These are phyloP conservation scores for Collybia sordida DNA, from an alignment of 768 basidiomycete genomes.

Conservation along the genomic window DNA sequence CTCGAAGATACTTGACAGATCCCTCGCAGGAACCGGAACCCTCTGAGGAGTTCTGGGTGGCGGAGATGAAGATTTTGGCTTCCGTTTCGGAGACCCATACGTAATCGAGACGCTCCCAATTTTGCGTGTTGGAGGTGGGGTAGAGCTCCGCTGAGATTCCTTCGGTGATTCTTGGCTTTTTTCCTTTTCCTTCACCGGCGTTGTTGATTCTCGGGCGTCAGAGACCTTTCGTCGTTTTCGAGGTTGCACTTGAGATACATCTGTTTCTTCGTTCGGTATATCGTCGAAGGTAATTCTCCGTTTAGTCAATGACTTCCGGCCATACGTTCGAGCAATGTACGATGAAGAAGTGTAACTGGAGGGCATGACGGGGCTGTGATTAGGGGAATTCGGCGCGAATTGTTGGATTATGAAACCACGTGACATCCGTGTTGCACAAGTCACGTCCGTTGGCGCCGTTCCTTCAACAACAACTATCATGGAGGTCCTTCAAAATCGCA, in stretches of 20 bases:
- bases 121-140: constrained; percentile 6
- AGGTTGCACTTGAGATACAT: not conserved
- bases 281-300: constrained; percentile 15
- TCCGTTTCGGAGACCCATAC: constrained; percentile 20
- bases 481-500: constrained; percentile 55
- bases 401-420: constrained; percentile 22
- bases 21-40: constrained; percentile 29
- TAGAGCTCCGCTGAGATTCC: constrained; percentile 9
- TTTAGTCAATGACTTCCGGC: constrained; percentile 27
- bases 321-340: constrained; percentile 34
- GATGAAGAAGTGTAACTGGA: constrained; percentile 10
- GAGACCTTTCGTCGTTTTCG: constrained; percentile 28
- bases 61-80: constrained; percentile 7
- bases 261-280: not conserved
- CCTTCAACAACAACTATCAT: constrained; percentile 28
- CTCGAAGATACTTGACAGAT: constrained; percentile 48
- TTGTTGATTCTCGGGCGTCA: constrained; percentile 2
- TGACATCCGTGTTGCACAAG: constrained; percentile 34
- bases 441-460: constrained; percentile 5
- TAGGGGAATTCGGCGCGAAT: constrained; percentile 5
- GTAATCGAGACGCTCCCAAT: constrained; percentile 1
- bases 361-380: constrained; percentile 5
- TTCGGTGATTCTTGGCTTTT: constrained; percentile 6
- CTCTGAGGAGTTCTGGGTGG: not conserved
- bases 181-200: constrained; percentile 5